Evolutionary conservation across 768 basidiomycete genomes (phyloP), one percentile per base, ranked within the genome.

Genomic region (Infundibulicybe gibba): DNA sequence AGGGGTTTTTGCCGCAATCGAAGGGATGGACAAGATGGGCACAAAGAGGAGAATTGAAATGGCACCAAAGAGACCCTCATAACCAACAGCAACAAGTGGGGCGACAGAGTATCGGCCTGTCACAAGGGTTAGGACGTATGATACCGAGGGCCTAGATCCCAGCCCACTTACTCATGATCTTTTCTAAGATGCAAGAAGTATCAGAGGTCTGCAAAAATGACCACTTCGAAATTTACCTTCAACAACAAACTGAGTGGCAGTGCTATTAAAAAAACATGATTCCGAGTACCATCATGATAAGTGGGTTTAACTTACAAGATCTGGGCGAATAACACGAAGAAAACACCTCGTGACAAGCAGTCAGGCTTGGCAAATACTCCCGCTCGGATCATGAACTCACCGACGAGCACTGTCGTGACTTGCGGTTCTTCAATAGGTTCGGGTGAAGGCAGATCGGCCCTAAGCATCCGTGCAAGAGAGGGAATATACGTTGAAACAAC

Each of bases 281-380:
- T 35, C 32, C 33, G 20, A 19, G n/a, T 16, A 14, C 20, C 43
- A 49, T 43, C 33, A 19, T 41, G 51, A 49, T 33, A n/a, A 33
- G 32, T 49, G 49, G 50, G 33, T 25, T 8, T 25, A 47, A 61
- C 86, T 75, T 62, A 92, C 90, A 97, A 97, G 53, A 97, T 66
- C 66, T 98, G 95, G 19, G 95, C 95, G 61, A 97, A 93, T 21
- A 97, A 68, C 45, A 98, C 77, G 63, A 99, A 86, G 63, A 91
- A 81, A 30, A 98, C 84, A 45, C 95, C 94, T 90, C 48, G 21
- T 49, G 31, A 43, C 49, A 38, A 49, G 49, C 34, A 48, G 49
- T 62, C 37, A 55, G 40, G 41, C 50, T 43, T 43, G 58, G 55
- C 51, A 47, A 47, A 41, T 32, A 48, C 40, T 47, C 49, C 21